Conservation (phyloP, 139 green algal genomes). For the Gonium pectorale region DNA sequence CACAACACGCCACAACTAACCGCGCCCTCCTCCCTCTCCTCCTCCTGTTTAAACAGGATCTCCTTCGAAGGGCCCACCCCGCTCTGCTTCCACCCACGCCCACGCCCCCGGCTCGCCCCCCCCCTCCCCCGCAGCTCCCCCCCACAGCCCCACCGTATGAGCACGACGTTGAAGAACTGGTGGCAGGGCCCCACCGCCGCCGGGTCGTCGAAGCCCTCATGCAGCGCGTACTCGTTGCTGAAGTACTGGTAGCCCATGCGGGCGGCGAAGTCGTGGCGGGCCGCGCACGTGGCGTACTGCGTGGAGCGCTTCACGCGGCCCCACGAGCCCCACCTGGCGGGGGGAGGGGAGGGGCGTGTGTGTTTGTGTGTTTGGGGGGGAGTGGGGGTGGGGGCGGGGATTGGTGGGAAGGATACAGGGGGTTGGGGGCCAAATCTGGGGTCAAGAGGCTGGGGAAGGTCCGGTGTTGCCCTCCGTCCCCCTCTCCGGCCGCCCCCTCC, state of each 20-base stretch:
- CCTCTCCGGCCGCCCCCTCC: too few relatives aligned
- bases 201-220: slow-evolving; percentile 32
- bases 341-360: neutral
- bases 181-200: slow-evolving; percentile 6
- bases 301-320: slow-evolving; percentile 13
- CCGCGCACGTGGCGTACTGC: neutral
- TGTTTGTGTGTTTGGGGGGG: neutral
- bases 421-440: too few relatives aligned
- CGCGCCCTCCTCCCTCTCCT: neutral
- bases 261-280: slow-evolving; percentile 23
- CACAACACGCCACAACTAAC: neutral
- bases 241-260: slow-evolving; percentile 44
- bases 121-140: neutral
- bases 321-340: slow-evolving; percentile 37
- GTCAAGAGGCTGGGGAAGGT: too few relatives aligned
- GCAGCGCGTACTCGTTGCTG: slow-evolving; percentile 40
- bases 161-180: slow-evolving; percentile 43
- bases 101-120: neutral
- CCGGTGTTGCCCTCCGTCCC: too few relatives aligned
- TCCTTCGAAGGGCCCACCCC: too few relatives aligned
- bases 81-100: neutral
- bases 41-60: neutral
- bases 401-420: too few relatives aligned
- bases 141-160: neutral
- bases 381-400: neutral